phyloP scores from a whole-genome alignment of 352 stramenopile species.

The Globisporangium spiculum region DNA sequence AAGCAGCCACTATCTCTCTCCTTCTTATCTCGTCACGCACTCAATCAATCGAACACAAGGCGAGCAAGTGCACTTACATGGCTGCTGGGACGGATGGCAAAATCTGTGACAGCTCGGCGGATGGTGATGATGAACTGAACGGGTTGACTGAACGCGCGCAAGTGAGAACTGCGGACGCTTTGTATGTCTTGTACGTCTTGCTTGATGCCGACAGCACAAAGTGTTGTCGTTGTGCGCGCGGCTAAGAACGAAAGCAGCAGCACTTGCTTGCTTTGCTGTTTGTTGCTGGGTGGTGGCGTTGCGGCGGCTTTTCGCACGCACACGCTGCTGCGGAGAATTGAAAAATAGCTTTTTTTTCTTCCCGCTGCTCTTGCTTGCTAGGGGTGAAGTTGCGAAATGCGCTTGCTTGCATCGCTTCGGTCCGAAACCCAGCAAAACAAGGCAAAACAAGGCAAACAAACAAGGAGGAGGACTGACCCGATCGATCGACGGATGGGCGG shows the following conservation, averaged over 20 bases:
- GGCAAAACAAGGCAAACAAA: background rate
- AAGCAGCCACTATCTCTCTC: slow-evolving; percentile 1
- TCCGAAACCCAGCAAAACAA: background rate
- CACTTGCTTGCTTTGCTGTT: background rate
- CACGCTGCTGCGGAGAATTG: background rate
- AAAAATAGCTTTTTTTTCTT: slow-evolving; percentile 12
- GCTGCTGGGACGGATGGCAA: background rate
- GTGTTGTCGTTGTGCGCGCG: background rate
- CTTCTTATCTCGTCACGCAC: background rate
- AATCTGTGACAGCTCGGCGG: slow-evolving; percentile 4
- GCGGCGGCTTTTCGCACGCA: background rate
- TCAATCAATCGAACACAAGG: background rate
- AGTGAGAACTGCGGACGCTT: background rate
- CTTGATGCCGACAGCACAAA: background rate
- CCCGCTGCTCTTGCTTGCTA: slow-evolving; percentile 16
- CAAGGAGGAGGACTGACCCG: background rate
- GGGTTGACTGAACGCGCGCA: background rate
- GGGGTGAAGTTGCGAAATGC: slow-evolving; percentile 26
- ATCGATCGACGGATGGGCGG: too few species aligned
- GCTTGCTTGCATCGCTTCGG: slow-evolving; percentile 9
- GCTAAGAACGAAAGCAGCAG: background rate
- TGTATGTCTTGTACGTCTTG: background rate
- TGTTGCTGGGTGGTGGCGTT: background rate
- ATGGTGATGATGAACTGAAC: background rate
- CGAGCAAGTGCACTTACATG: background rate